A percentile compares a stretch with the other conserved stretches of the same genome.
phyloP scores from a whole-genome alignment of 768 basidiomycete species.

The Suillus alpinus region DNA sequence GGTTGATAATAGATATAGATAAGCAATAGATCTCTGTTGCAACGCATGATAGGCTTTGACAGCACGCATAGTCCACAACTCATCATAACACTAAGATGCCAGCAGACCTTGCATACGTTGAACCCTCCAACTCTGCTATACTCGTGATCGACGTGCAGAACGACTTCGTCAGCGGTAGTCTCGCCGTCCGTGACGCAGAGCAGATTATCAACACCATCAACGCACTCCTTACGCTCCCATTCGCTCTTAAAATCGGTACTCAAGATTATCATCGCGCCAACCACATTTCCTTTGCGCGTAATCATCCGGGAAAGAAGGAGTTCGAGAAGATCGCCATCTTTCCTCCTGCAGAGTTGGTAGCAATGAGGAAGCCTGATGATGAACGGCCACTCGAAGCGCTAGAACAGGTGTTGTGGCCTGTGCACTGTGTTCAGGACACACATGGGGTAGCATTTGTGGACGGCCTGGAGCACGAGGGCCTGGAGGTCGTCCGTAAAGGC shows the following conservation, averaged over 20 bases:
- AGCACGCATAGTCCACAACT: neutral
- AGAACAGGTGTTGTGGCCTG: constrained; percentile 74
- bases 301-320: constrained; percentile 37
- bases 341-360: constrained; percentile 30
- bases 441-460: constrained; percentile 61
- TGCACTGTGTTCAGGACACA: constrained; percentile 67
- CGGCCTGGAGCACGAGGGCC: constrained; percentile 42
- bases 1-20: neutral
- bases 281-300: constrained; percentile 72
- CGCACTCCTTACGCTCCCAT: constrained; percentile 55
- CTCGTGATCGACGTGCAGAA: constrained; percentile 80
- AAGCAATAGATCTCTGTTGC: neutral
- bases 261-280: constrained; percentile 56
- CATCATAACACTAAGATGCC: neutral
- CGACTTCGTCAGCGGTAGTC: constrained; percentile 75
- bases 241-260: constrained; percentile 49
- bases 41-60: no score
- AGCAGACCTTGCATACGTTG: neutral
- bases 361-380: constrained; percentile 28
- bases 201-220: constrained; percentile 57
- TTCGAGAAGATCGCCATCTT: constrained; percentile 41
- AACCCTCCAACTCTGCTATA: constrained; percentile 40
- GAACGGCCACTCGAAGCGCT: constrained; percentile 16
- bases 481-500: constrained; percentile 53
- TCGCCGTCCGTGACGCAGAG: constrained; percentile 64